phyloP scores from a whole-genome alignment of 495 filamentous ascomycete species.

The Aspergillus biplanus region DNA sequence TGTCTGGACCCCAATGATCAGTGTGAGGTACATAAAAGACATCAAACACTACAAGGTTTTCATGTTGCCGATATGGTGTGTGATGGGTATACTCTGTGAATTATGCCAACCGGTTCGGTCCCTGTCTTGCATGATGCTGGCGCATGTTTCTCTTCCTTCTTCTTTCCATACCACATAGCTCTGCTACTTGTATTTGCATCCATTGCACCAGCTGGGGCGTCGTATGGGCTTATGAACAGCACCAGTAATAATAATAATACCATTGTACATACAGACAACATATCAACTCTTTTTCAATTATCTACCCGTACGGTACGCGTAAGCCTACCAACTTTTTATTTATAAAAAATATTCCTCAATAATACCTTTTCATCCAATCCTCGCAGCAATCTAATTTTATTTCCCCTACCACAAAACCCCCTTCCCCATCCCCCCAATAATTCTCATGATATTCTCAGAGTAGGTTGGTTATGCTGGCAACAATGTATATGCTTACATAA shows the following conservation, averaged over 20 bases:
- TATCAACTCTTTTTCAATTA: not conserved
- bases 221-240: constrained; percentile 25
- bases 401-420: no score
- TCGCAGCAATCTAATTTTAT: no score
- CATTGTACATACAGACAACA: constrained; percentile 27
- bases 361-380: no score
- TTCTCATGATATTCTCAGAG: no score
- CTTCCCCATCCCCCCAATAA: no score
- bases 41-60: not conserved
- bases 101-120: constrained; percentile 16
- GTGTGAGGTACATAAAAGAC: constrained; percentile 8
- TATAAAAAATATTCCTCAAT: no score
- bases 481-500: not conserved
- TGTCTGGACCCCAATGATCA: not conserved
- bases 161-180: constrained; percentile 1
- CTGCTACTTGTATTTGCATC: constrained; percentile 21
- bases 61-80: constrained; percentile 4
- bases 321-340: no score
- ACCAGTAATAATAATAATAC: constrained; percentile 31
- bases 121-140: constrained; percentile 24
- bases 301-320: no score
- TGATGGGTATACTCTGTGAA: not conserved
- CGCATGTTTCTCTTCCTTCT: constrained; percentile 10
- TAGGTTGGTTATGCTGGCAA: no score
- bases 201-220: constrained; percentile 16